These are phyloP conservation scores for Niebla homalea DNA, from an alignment of 495 filamentous ascomycete species.

Conservation along the genomic window DNA sequence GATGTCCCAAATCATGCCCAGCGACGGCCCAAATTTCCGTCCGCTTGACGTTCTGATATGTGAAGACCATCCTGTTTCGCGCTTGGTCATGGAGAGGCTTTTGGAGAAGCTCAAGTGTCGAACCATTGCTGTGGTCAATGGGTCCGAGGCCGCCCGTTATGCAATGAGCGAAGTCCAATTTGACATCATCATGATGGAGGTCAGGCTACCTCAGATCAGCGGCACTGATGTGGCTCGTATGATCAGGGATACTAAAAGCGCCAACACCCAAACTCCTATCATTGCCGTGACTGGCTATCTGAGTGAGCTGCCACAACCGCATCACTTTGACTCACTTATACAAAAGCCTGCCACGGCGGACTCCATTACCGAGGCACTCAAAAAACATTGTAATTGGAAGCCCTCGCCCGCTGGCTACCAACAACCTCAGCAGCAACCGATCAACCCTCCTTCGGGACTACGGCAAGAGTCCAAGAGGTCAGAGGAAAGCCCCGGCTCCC, in stretches of 20 bases:
- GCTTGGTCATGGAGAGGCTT: constrained; percentile 91
- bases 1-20: constrained; percentile 73
- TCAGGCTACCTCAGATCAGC: constrained; percentile 84
- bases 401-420: constrained; percentile 43
- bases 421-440: constrained; percentile 22
- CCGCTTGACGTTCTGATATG: constrained; percentile 90
- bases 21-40: constrained; percentile 74
- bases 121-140: constrained; percentile 81
- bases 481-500: constrained; percentile 77
- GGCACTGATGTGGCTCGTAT: constrained; percentile 92
- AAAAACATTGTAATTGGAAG: constrained; percentile 85
- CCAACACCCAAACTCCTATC: constrained; percentile 88
- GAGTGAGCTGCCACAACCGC: constrained; percentile 83
- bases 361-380: constrained; percentile 75
- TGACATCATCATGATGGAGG: constrained; percentile 97
- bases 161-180: constrained; percentile 85
- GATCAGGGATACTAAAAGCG: constrained; percentile 89
- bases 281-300: constrained; percentile 96
- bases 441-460: constrained; percentile 45
- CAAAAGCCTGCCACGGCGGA: constrained; percentile 88
- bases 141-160: constrained; percentile 79
- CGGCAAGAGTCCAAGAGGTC: constrained; percentile 46
- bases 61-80: constrained; percentile 95
- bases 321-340: constrained; percentile 87
- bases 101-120: constrained; percentile 90